phyloP scores from a whole-genome alignment of 1,284 basidiomycete genomes.

The Cutaneotrichosporon arboriforme region DNA sequence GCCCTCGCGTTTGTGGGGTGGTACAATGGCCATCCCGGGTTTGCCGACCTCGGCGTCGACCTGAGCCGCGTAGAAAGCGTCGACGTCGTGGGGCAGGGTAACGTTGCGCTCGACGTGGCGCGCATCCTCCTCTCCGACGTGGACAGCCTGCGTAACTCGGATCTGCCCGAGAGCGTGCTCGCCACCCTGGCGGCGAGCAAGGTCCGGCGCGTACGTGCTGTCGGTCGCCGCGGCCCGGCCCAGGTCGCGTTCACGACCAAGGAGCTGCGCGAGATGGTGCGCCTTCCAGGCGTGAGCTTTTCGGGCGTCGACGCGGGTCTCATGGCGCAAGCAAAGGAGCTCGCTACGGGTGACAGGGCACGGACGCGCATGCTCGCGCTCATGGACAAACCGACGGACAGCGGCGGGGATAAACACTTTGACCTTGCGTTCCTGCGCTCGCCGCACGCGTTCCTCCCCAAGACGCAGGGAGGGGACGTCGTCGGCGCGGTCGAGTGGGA shows the following conservation, averaged over 20 bases:
- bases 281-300: constrained; percentile 60
- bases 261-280: constrained; percentile 86
- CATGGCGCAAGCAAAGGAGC: constrained; percentile 41
- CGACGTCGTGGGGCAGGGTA: constrained; percentile 88
- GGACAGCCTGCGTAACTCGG: constrained; percentile 63
- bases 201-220: constrained; percentile 70
- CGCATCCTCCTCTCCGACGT: constrained; percentile 73
- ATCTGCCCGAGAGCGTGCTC: constrained; percentile 74
- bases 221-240: constrained; percentile 79
- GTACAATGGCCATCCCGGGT: constrained; percentile 88
- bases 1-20: constrained; percentile 89
- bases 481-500: constrained; percentile 39
- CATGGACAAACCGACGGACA: constrained; percentile 38
- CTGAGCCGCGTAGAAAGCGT: constrained; percentile 64
- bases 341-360: constrained; percentile 47
- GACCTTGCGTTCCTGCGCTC: constrained; percentile 74
- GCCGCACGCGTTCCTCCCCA: constrained; percentile 55
- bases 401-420: constrained; percentile 57
- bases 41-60: constrained; percentile 46
- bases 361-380: constrained; percentile 51
- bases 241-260: constrained; percentile 92
- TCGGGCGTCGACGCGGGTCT: constrained; percentile 34
- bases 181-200: constrained; percentile 55
- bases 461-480: constrained; percentile 34
- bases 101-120: constrained; percentile 91